Evolutionary conservation across 345 rosid species (phyloP).

Genomic region (Pistacia atlantica): DNA sequence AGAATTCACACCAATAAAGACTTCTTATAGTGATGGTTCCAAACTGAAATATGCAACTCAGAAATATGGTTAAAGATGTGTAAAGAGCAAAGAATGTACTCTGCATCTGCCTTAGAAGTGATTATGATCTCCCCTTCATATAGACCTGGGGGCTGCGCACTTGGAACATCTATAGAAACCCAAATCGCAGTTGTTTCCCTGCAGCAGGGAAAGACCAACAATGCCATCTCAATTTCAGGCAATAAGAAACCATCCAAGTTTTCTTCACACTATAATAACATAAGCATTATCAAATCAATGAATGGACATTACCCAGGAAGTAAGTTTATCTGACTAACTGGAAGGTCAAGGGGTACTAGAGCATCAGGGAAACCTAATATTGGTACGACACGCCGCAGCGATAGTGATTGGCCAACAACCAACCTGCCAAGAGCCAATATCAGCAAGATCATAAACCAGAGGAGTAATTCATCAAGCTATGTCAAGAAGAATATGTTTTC

Average conservation of each 20-base stretch:
- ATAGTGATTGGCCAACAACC: constrained; percentile 76
- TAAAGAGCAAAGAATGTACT: constrained; percentile 37
- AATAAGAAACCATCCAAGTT: constrained; percentile 17
- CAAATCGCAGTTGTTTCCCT: constrained; percentile 90
- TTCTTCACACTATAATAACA: constrained; percentile 5
- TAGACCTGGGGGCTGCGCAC: constrained; percentile 80
- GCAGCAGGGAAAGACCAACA: constrained; percentile 26
- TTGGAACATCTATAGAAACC: constrained; percentile 93
- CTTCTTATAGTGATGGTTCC: not conserved
- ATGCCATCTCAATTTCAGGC: constrained; percentile 20
- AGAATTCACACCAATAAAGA: not conserved
- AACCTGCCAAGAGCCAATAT: constrained; percentile 50
- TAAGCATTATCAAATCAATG: constrained; percentile 9
- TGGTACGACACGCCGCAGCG: constrained; percentile 68
- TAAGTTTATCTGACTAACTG: constrained; percentile 69
- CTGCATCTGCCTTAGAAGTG: constrained; percentile 68
- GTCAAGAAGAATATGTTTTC: constrained; percentile 20
- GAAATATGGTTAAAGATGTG: constrained; percentile 4
- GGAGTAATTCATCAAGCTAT: constrained; percentile 10
- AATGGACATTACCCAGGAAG: constrained; percentile 69
- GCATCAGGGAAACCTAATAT: constrained; percentile 96
- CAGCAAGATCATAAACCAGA: constrained; percentile 23
- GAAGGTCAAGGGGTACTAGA: constrained; percentile 88
- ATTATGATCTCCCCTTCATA: constrained; percentile 86
- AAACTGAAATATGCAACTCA: not conserved